phyloP scores from a whole-genome alignment of 2,329 filamentous ascomycete species.

The Mycogone perniciosa region DNA sequence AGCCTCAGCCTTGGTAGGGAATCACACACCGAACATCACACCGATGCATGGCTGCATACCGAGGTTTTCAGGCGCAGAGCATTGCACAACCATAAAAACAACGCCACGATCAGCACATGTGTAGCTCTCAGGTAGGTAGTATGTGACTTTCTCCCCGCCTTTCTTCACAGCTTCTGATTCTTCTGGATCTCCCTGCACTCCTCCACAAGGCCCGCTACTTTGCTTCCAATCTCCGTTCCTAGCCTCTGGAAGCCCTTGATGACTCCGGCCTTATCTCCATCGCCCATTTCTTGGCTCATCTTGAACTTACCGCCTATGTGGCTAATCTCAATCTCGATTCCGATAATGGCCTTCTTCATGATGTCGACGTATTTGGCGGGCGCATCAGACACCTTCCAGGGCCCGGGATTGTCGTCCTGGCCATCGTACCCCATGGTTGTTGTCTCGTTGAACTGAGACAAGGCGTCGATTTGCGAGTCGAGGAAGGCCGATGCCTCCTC shows the following conservation, averaged over 20 bases:
- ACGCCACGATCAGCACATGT: too few relatives aligned
- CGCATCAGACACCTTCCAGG: conserved; percentile 55
- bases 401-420: conserved; percentile 18
- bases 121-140: too few relatives aligned
- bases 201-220: conserved; percentile 28
- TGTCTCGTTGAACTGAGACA: conserved; percentile 46
- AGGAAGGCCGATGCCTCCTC: conserved; percentile 43
- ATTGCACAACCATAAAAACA: too few relatives aligned
- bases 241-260: conserved; percentile 46
- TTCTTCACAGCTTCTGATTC: conserved; percentile 1
- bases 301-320: conserved; percentile 57
- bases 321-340: conserved; percentile 52
- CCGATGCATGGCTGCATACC: too few relatives aligned
- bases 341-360: conserved; percentile 53
- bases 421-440: conserved; percentile 50
- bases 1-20: too few relatives aligned
- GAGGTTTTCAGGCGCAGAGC: too few relatives aligned
- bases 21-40: too few relatives aligned
- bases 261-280: conserved; percentile 50
- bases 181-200: conserved; percentile 23
- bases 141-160: too few relatives aligned
- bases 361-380: conserved; percentile 50
- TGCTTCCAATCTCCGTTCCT: conserved; percentile 23
- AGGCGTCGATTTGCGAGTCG: conserved; percentile 43
- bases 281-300: conserved; percentile 56